These are phyloP conservation scores for Rhizopogon salebrosus DNA, from an alignment of 768 basidiomycete species.

Conservation along the genomic window DNA sequence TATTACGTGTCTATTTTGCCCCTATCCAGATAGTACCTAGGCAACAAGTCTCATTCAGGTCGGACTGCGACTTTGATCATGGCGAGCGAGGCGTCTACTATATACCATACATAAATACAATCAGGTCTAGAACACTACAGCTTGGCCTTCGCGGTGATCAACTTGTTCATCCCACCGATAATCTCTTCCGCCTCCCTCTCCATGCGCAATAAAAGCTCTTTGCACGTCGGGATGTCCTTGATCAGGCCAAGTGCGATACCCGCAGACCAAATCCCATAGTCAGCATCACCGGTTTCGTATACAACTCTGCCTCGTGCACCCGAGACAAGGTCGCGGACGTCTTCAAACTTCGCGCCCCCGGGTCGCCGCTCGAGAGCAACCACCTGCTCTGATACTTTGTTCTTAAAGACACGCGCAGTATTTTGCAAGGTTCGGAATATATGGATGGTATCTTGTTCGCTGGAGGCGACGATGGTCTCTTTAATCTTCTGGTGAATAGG, in stretches of 20 bases:
- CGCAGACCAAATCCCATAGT: conserved; percentile 83
- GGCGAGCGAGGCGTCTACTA: too few relatives aligned
- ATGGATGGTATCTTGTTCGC: conserved; percentile 80
- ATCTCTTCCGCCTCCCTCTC: conserved; percentile 74
- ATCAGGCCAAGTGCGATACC: conserved; percentile 68
- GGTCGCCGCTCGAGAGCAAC: conserved; percentile 76
- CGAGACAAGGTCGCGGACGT: conserved; percentile 71
- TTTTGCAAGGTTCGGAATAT: conserved; percentile 87
- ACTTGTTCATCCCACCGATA: conserved; percentile 41
- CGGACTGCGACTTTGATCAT: too few relatives aligned
- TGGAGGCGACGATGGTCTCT: conserved; percentile 78
- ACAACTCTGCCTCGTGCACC: conserved; percentile 67
- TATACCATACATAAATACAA: too few relatives aligned
- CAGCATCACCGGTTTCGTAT: conserved; percentile 79
- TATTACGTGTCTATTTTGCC: too few relatives aligned
- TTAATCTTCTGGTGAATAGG: conserved; percentile 90
- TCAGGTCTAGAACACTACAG: conserved; percentile 9
- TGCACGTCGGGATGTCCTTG: conserved; percentile 79
- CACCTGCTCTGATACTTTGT: conserved; percentile 78
- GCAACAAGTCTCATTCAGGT: too few relatives aligned
- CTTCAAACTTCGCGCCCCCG: conserved; percentile 85
- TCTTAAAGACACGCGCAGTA: conserved; percentile 84
- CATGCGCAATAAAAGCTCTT: conserved; percentile 59
- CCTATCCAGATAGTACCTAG: too few relatives aligned
- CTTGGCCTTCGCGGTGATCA: conserved; percentile 13